phyloP scores from a whole-genome alignment of 345 rosid species.

The Angophora floribunda region DNA sequence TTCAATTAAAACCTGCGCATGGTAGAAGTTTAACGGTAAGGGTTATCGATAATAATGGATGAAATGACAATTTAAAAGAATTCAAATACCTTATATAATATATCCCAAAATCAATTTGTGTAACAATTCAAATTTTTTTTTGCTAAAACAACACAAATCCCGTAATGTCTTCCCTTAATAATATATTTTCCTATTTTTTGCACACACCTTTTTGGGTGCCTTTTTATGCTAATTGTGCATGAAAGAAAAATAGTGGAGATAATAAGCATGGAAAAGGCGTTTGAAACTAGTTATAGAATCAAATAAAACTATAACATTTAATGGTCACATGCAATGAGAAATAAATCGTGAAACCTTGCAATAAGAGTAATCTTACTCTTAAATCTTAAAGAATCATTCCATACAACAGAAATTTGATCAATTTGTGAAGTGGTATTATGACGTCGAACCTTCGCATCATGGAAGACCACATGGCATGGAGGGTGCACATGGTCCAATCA shows the following conservation, averaged over 20 bases:
- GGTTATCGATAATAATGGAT: not conserved
- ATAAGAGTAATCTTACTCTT: not conserved
- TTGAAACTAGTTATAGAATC: not conserved
- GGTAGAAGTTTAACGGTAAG: not conserved
- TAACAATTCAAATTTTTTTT: no score
- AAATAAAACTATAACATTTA: not conserved
- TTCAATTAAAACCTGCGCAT: not conserved
- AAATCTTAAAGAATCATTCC: not conserved
- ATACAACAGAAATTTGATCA: not conserved
- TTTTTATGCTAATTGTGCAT: not conserved
- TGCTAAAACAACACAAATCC: not conserved
- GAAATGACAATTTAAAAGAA: not conserved
- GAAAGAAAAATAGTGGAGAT: not conserved
- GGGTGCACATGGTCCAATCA: not conserved
- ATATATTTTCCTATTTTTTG: not conserved
- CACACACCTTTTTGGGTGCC: not conserved
- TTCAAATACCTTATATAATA: not conserved
- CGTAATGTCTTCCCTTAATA: not conserved
- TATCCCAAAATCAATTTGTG: not conserved
- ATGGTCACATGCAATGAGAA: not conserved
- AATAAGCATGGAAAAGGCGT: not conserved
- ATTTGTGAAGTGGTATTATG: not conserved
- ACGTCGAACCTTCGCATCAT: not conserved
- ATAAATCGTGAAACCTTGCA: not conserved
- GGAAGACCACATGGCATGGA: not conserved